Evolutionary conservation across 495 filamentous ascomycete species (phyloP), one percentile per base, ranked within the genome.

Genomic region (Aspergillus homomorphus): DNA sequence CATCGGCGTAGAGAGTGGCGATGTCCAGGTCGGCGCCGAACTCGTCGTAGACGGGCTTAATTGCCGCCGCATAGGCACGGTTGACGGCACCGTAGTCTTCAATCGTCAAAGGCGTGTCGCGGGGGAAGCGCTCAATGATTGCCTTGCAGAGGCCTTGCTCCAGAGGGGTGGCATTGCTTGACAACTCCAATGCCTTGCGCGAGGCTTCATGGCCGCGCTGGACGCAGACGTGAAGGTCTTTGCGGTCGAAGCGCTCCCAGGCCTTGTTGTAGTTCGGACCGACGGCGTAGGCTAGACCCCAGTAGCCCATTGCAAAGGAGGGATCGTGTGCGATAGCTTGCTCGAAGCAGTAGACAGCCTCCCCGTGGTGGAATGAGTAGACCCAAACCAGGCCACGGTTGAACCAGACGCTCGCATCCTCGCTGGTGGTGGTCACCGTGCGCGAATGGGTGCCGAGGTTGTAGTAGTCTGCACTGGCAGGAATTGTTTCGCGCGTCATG

Each of bases 251-350:
- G 23, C 80, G 67, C 4, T 82, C 73, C 87, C 87, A 90, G 0
- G 86, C 84, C 65, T 89, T 89, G 62, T 90, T 89, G 69, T 89
- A 90, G 57, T 90, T 89, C 2, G 87, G 86, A 0, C 87, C 87
- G 0, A 87, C 63, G 1, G 82, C 65, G 61, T 82, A 88, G 0
- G 87, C 84, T 3, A 87, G 67, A 0, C 87, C 87, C 87, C 87
- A 90, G 54, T 87, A 81, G 19, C 83, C 86, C 69, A 89, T 82
- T 5, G 80, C 78, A 60, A 82, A 87, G 4, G 63, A 56, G 0
- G 72, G 64, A 61, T 90, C 86, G 41, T 70, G 43, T 0, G 71
- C 61, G 44, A 84, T 80, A 16, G 83, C 83, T 4, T 78, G 43
- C 1, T 45, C 20, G 43, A 18, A 89, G 68, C 86, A 89, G 49